Percentiles rank a stretch among this genome's conserved stretches.
phyloP scores from a whole-genome alignment of 192 early-diverging fungal genomes.

The Podochytrium sp. region DNA sequence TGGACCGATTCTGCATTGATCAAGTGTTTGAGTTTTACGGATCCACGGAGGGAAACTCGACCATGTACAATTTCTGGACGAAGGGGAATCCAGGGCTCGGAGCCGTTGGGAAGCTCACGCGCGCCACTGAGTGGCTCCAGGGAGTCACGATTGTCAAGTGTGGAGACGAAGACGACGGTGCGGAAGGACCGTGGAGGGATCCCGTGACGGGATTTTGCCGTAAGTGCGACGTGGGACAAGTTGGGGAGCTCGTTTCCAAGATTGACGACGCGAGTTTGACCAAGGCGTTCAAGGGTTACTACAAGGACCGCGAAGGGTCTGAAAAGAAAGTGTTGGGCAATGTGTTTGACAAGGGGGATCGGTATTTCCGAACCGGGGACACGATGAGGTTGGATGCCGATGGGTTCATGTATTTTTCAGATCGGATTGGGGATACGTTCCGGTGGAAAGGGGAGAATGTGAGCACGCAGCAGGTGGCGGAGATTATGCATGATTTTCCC shows the following conservation, averaged over 20 bases:
- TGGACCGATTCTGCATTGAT: constrained; percentile 60
- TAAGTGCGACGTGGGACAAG: constrained; percentile 45
- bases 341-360: constrained; percentile 66
- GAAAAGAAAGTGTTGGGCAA: constrained; percentile 45
- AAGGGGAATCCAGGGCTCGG: background rate
- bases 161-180: constrained; percentile 47
- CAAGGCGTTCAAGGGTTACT: constrained; percentile 38
- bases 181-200: constrained; percentile 53
- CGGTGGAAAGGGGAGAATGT: constrained; percentile 64
- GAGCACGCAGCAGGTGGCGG: constrained; percentile 62
- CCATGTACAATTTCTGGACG: constrained; percentile 18
- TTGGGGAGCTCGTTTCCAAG: constrained; percentile 61
- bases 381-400: constrained; percentile 52
- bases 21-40: constrained; percentile 70
- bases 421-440: constrained; percentile 74
- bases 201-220: constrained; percentile 54
- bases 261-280: constrained; percentile 41
- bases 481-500: constrained; percentile 54
- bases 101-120: background rate
- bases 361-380: constrained; percentile 67
- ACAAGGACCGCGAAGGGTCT: constrained; percentile 34
- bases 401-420: constrained; percentile 68
- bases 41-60: constrained; percentile 60
- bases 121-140: background rate
- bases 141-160: background rate